phyloP scores from a whole-genome alignment of 2,329 filamentous ascomycete genomes.

The Aspergillus chevalieri region DNA sequence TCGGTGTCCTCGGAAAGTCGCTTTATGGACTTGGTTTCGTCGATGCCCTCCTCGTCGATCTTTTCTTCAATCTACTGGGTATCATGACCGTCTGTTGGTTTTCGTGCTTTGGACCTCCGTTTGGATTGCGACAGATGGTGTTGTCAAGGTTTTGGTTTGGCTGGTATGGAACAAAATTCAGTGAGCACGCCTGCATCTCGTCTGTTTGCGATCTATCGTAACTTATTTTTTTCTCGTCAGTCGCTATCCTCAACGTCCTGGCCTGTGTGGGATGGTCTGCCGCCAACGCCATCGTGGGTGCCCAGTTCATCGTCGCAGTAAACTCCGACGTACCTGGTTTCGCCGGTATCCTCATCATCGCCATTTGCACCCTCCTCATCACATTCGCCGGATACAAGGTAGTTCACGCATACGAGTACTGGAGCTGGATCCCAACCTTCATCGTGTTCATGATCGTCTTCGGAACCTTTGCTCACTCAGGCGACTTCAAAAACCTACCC shows the following conservation, averaged over 20 bases:
- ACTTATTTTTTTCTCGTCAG: constrained; percentile 26
- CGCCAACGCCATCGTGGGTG: constrained; percentile 74
- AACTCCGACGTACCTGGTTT: constrained; percentile 63
- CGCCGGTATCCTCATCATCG: constrained; percentile 70
- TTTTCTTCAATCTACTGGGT: constrained; percentile 73
- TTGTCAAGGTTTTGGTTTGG: constrained; percentile 73
- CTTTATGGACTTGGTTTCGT: constrained; percentile 66
- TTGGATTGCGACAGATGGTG: constrained; percentile 74
- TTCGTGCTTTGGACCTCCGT: constrained; percentile 67
- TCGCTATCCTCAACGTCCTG: constrained; percentile 65
- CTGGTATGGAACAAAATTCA: constrained; percentile 62
- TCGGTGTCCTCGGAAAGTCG: constrained; percentile 63
- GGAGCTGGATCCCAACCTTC: constrained; percentile 65
- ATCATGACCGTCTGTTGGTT: constrained; percentile 68
- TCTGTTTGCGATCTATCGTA: not conserved
- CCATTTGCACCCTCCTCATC: constrained; percentile 60
- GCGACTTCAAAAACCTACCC: constrained; percentile 58
- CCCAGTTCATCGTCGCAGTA: constrained; percentile 69
- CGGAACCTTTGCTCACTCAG: constrained; percentile 61
- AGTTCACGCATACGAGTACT: constrained; percentile 72
- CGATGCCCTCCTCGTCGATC: constrained; percentile 63
- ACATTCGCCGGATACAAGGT: constrained; percentile 71
- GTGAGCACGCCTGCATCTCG: constrained; percentile 37
- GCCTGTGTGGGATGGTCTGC: constrained; percentile 70
- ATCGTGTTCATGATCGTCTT: constrained; percentile 68